Evolutionary conservation across 176 grass and related monocot species (phyloP), one percentile per base, ranked within the genome.

Genomic region (Avena sativa): DNA sequence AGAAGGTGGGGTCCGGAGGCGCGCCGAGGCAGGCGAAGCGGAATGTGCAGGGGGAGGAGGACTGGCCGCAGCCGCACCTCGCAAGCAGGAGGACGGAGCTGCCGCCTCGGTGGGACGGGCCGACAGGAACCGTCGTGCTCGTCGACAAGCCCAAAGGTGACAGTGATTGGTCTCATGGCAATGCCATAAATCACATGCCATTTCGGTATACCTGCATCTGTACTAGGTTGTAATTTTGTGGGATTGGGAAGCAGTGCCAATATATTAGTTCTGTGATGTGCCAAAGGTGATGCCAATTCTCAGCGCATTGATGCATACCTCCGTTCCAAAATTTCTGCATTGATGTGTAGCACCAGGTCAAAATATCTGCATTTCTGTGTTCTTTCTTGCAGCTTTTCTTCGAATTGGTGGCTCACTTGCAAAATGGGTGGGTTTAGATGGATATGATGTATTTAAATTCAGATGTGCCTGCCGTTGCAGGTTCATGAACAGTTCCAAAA

Each of bases 81-180:
- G 90, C 85, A 0, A 98, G 84, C 30, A 92, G 85, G 87, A 94
- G 80, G 84, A 91, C 85, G 49, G 96, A 93, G 63, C 88, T 98
- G 79, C 96, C 96, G n/a, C 93, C 96, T 2, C 89, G 88, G 59
- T 98, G 93, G 96, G 90, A 94, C 17, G 96, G 93, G 3, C 96
- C 93, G 1, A 82, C 83, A 0, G 96, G 96, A 43, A 98, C 92
- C 5, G 92, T 95, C 44, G 88, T 98, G 76, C 93, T 98, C 80
- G 75, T 98, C 9, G 92, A 98, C 89, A 98, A 98, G 81, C 96
- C 96, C 89, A 98, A 95, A 98, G 93, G 96, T 95, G 28, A 70
- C 10, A 0, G 40, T 60, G 49, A 64, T 62, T 68, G n/a, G 32
- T 76, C 26, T 43, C 20, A 30, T 9, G 12, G 17, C 48, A 65